Evolutionary conservation across 495 filamentous ascomycete genomes (phyloP), one percentile per base, ranked within the genome.

Genomic region (Viridothelium virens): DNA sequence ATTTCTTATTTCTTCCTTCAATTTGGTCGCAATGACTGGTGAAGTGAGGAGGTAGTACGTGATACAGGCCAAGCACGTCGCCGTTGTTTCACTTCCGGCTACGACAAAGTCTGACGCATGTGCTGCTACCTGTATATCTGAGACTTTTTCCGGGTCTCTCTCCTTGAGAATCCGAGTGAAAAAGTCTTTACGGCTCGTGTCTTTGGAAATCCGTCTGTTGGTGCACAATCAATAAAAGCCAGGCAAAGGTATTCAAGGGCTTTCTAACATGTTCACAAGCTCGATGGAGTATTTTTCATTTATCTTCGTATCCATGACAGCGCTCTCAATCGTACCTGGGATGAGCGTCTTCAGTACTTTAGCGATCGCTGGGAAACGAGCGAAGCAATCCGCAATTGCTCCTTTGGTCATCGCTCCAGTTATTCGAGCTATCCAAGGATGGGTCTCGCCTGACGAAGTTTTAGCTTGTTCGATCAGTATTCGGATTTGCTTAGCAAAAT

Each of bases 41-140:
- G 72, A 68, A 16, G 69, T 63, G 46, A 75, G 46, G 5, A 76
- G 65, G n/a, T 67, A 68, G 48, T 68, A 67, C 25, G 69, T 70
- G 2, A 74, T 56, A 10, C 73, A 72, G 37, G 66, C 68, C 18
- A 76, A 69, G 31, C 71, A 38, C 31, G 67, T 75, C 5, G 73
- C 74, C 4, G 73, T 76, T 11, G 74, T 75, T 64, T 76, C 74
- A 61, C 64, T 69, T 36, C 75, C 75, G 16, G 75, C 75, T 16
- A 78, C 74, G 56, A 75, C 75, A 65, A 76, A 74, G 2, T 75
- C 64, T 11, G 69, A 71, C 31, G 68, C 67, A 65, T 75, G 75
- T 59, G 71, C 70, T 36, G 72, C 67, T 12, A 75, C 64, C 62
- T 77, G 74, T 50, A 74, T 66, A 41, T 72, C 64, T 36, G 65